These are phyloP conservation scores for Coemansia sp. DNA, from an alignment of 192 early-diverging fungal genomes.

Conservation along the genomic window DNA sequence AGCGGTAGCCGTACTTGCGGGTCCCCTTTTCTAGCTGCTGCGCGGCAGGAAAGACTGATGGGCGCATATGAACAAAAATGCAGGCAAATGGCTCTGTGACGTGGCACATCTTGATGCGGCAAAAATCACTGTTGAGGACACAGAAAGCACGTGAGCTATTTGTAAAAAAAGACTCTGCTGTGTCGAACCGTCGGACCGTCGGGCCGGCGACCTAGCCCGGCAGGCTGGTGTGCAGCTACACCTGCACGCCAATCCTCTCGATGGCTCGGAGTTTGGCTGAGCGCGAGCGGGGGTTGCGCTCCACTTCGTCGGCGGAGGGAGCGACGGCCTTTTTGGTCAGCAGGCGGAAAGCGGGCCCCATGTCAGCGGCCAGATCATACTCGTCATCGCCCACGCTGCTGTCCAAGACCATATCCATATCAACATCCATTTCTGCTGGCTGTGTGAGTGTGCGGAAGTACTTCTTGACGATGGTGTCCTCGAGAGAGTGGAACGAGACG, in stretches of 20 bases:
- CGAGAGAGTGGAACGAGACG: conserved; percentile 72
- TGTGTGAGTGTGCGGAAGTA: conserved; percentile 32
- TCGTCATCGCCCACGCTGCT: background rate
- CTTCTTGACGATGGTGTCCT: conserved; percentile 69
- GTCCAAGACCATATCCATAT: background rate
- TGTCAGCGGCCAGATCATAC: no score
- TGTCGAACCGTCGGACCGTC: no score
- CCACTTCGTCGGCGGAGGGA: conserved; percentile 51
- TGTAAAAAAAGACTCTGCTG: no score
- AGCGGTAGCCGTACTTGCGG: no score
- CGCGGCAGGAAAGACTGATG: no score
- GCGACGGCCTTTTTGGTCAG: conserved; percentile 42
- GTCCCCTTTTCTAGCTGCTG: no score
- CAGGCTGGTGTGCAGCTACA: no score
- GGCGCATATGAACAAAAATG: no score
- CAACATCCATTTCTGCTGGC: background rate
- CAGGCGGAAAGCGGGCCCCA: conserved; percentile 4
- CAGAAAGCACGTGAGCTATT: no score
- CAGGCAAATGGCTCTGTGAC: background rate
- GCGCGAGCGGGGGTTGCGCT: conserved; percentile 56
- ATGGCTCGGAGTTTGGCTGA: conserved; percentile 52
- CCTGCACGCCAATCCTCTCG: conserved; percentile 1
- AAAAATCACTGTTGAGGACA: no score
- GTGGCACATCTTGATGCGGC: background rate
- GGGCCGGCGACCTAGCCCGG: no score